Conservation (phyloP, 1,139 yeast species). For the Geotrichum restrictum region DNA sequence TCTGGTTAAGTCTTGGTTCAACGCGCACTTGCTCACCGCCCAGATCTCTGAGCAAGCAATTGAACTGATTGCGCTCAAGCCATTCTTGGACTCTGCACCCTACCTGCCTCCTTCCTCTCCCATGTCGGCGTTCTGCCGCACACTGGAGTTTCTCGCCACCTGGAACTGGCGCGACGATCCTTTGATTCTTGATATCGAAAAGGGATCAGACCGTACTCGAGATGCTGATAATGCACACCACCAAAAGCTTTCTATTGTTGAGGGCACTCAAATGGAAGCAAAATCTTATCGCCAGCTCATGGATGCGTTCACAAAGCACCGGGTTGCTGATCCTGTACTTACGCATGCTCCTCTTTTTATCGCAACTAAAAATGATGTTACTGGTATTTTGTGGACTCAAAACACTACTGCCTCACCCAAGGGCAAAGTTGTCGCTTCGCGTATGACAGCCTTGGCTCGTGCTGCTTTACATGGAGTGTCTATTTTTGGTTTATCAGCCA, state of each 20-base stretch:
- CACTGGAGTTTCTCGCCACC: constrained; percentile 61
- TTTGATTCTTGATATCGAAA: constrained; percentile 67
- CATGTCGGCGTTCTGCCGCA: constrained; percentile 74
- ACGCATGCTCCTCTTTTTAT: constrained; percentile 74
- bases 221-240: constrained; percentile 35
- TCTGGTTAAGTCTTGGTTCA: constrained; percentile 83
- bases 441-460: constrained; percentile 82
- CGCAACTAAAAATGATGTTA: constrained; percentile 74
- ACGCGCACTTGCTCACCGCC: constrained; percentile 54
- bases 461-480: constrained; percentile 60
- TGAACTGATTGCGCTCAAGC: constrained; percentile 76
- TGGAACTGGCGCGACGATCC: constrained; percentile 97
- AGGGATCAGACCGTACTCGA: constrained; percentile 44
- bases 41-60: constrained; percentile 75
- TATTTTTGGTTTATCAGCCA: constrained; percentile 39
- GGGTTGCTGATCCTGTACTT: constrained; percentile 78
- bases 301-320: constrained; percentile 58
- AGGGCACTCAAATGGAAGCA: constrained; percentile 60
- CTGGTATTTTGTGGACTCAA: constrained; percentile 81
- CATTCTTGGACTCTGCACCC: constrained; percentile 85
- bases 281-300: constrained; percentile 60
- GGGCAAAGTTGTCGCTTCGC: constrained; percentile 58
- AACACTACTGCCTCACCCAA: constrained; percentile 56
- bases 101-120: constrained; percentile 74
- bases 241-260: constrained; percentile 27